Evolutionary conservation across 495 filamentous ascomycete genomes (phyloP), one percentile per base, ranked within the genome.

Genomic region (Mycothermus thermophilus): DNA sequence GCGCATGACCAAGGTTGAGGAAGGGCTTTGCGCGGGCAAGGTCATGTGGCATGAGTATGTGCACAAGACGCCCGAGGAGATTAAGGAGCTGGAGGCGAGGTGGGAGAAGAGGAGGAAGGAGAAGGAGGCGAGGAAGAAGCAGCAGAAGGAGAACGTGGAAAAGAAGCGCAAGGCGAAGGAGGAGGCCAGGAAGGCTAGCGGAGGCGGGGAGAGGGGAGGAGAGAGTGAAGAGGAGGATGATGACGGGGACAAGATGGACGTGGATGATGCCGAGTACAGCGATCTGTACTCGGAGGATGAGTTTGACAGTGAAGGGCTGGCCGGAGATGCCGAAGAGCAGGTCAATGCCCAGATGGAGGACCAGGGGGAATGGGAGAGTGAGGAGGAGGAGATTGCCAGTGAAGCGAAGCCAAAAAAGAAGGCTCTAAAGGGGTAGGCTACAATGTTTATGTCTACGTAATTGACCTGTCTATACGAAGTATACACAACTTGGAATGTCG

Each of bases 41-140:
- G 71, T 94, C 22, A 81, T 99, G 80, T 96, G 92, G 90, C 92
- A 99, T 59, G 85, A 94, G 48, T 90, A 78, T 47, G 70, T 94
- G 35, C 69, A 71, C 46, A 99, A 96, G 66, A 75, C 77, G 1
- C 74, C 72, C 43, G 64, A 73, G 24, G 90, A 96, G 51, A 59
- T 83, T 27, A 72, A 72, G 51, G 69, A 74, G 34, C 55, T 93
- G 47, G 84, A 96, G 45, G 63, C 75, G 61, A 69, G 70, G 47
- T 94, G 90, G 84, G 79, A 83, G 35, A 50, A 72, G 49, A 71
- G 74, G 50, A 71, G 72, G 41, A 75, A 77, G 52, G 80, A 87
- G 58, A 93, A 87, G 58, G 84, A 86, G 33, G 71, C 71, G 44
- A 68, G 85, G 43, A 81, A 74, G 66, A 77, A 74, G 56, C 66